Evolutionary conservation across 1,284 basidiomycete species (phyloP), one percentile per base, ranked within the genome.

Genomic region (Marasmius sp.): DNA sequence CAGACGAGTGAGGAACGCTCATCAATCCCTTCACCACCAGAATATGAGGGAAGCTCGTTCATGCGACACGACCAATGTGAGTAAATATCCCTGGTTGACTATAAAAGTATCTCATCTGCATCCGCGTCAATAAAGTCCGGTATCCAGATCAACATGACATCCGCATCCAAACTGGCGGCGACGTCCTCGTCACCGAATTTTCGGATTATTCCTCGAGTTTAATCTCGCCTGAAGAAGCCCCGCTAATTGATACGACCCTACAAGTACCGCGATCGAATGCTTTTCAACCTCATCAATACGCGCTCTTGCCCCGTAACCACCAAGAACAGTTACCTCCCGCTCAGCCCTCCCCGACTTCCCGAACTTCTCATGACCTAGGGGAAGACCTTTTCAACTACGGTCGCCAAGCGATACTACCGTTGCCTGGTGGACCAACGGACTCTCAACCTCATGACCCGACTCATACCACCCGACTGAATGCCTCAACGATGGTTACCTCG

Each of bases 1-100:
- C 85, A 86, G 73, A 88, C 87, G 16, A 87, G 85, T 72, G 87
- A 89, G 70, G 87, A 88, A 69, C 85, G 86, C 69, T 89, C 88
- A 60, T 86, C 85, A 65, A 73, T 89, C 36, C 87, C 88, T 69
- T 89, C 88, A 3, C 88, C 88, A 69, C 88, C 88, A 69, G 81
- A 84, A 62, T 86, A 84, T 74, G 81, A 80, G 66, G 73, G 79
- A 45, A 20, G 20, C 20, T 75, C 79, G 45, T 85, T 83, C 72
- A 75, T 78, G 69, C 75, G 79, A 65, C 69, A 74, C 53, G 75
- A 78, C 77, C 78, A 74, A 75, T 76, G 79, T 82, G 73, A 76
- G 81, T 78, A 71, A 72, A 74, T 77, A 70, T 73, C 74, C 71
- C 75, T 72, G 72, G 73, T 75, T 74, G 71, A 36, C 47, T 56